A percentile compares a stretch with the other conserved stretches of the same genome.
These are phyloP conservation scores for Neoscytalidium dimidiatum DNA, from an alignment of 2,329 filamentous ascomycete genomes.

Conservation along the genomic window DNA sequence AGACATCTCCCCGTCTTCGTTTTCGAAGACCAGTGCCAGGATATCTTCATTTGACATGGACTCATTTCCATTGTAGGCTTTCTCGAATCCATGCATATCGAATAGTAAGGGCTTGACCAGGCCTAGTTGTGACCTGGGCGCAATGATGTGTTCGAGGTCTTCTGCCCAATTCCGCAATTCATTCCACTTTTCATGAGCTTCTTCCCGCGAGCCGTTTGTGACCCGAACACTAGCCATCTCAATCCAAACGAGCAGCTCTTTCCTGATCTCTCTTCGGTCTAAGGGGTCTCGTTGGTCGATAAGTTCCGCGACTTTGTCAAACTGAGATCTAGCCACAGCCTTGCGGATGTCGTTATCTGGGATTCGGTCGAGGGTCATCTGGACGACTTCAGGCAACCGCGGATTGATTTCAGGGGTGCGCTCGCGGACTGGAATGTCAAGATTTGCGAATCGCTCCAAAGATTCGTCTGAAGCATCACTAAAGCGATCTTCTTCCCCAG, in stretches of 20 bases:
- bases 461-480: slow-evolving; percentile 7
- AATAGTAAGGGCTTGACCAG: neutral
- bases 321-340: neutral
- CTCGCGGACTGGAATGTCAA: neutral
- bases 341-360: neutral
- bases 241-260: slow-evolving; percentile 10
- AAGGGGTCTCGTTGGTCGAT: slow-evolving; percentile 8
- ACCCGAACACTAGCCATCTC: neutral
- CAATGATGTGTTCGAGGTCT: neutral
- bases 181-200: neutral
- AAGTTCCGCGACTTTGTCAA: neutral
- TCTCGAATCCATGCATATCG: neutral
- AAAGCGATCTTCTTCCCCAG: slow-evolving; percentile 1
- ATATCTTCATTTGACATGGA: neutral
- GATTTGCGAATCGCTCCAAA: neutral
- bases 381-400: neutral
- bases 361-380: neutral
- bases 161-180: slow-evolving; percentile 7
- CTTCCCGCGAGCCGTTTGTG: neutral
- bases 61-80: neutral
- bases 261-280: neutral
- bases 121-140: neutral
- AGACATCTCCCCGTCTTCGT: neutral
- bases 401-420: neutral
- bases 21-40: neutral